Conservation (phyloP, 2,329 filamentous ascomycete species). For the Alternaria arbusti region DNA sequence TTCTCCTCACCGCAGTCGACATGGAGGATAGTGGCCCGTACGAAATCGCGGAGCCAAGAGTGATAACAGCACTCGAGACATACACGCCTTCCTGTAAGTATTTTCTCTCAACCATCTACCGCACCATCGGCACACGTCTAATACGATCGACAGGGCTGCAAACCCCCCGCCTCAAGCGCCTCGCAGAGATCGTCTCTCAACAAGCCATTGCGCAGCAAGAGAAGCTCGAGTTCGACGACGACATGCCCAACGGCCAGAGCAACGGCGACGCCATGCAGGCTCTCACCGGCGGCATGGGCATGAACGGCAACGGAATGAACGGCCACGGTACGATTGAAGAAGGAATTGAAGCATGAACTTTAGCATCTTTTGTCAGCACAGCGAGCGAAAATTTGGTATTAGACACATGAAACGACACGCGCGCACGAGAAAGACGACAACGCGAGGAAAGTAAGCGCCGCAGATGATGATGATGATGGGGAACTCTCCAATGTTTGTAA, state of each 20-base stretch:
- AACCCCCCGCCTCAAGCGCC: constrained; percentile 90
- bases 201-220: constrained; percentile 97
- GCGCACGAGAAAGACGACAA: constrained; percentile 3
- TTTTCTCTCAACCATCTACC: neutral
- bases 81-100: constrained; percentile 95
- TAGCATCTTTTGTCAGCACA: constrained; percentile 13
- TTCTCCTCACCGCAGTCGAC: constrained; percentile 91
- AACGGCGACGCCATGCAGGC: constrained; percentile 30
- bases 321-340: constrained; percentile 27
- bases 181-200: constrained; percentile 97
- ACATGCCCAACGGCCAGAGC: constrained; percentile 20
- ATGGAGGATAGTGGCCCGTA: constrained; percentile 99
- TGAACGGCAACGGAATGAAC: constrained; percentile 19
- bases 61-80: constrained; percentile 94
- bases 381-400: constrained; percentile 9
- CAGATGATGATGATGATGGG: neutral
- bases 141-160: constrained; percentile 73
- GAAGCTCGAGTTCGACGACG: constrained; percentile 67
- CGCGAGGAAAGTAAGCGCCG: neutral
- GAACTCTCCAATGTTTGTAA: constrained; percentile 1
- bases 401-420: constrained; percentile 13
- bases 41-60: constrained; percentile 95
- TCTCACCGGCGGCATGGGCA: constrained; percentile 15
- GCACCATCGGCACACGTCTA: constrained; percentile 28
- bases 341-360: constrained; percentile 23